These are phyloP conservation scores for Acorus gramineus DNA, from an alignment of 106 monocot species.

Conservation along the genomic window DNA sequence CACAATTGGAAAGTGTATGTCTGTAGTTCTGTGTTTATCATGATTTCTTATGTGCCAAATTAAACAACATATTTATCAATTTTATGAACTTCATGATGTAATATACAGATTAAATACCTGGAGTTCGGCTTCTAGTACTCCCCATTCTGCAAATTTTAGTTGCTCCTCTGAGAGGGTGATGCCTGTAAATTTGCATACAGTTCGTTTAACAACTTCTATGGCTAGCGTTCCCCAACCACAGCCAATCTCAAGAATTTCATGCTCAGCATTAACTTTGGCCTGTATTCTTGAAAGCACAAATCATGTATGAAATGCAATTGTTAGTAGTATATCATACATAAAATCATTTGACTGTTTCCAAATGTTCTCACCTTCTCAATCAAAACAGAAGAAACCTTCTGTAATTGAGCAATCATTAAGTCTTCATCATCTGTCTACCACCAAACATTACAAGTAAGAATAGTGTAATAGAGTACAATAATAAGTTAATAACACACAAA, in stretches of 20 bases:
- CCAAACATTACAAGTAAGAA: too few species aligned
- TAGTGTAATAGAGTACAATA: too few species aligned
- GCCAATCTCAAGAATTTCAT: slow-evolving; percentile 21
- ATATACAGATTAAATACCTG: slow-evolving; percentile 32
- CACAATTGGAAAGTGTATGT: too few species aligned
- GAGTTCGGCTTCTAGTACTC: slow-evolving; percentile 70
- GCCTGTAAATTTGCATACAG: slow-evolving; percentile 91
- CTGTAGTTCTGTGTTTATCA: too few species aligned
- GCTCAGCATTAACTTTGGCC: slow-evolving; percentile 62
- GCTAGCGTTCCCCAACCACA: slow-evolving; percentile 92
- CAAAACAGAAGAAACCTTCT: slow-evolving; percentile 57
- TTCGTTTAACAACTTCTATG: slow-evolving; percentile 64
- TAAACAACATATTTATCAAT: too few species aligned
- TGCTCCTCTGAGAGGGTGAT: slow-evolving; percentile 87
- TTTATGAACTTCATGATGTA: too few species aligned
- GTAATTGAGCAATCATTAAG: slow-evolving; percentile 64
- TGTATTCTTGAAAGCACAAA: slow-evolving; percentile 11
- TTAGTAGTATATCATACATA: too few species aligned
- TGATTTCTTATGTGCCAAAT: too few species aligned
- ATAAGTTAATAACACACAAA: too few species aligned
- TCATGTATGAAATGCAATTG: not conserved
- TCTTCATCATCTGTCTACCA: slow-evolving; percentile 68
- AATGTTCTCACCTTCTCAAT: slow-evolving; percentile 59
- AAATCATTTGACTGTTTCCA: too few species aligned
- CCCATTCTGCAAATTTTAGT: slow-evolving; percentile 50